These are phyloP conservation scores for Inga leiocalycina DNA, from an alignment of 306 rosid genomes.

Conservation along the genomic window DNA sequence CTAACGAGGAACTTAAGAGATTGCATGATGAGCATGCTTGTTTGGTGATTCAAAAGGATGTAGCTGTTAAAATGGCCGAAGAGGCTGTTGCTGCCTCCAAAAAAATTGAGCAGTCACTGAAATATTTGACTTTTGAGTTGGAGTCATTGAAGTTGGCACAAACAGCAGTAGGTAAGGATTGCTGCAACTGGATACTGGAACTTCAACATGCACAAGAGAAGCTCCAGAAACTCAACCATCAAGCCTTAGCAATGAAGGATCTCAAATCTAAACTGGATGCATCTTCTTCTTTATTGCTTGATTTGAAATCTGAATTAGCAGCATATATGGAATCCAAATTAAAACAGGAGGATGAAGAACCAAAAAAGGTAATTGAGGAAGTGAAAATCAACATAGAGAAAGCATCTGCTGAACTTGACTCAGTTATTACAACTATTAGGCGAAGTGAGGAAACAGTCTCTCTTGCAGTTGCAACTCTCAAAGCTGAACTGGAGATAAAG, in stretches of 20 bases:
- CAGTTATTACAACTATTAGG: conserved; percentile 48
- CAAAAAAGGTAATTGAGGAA: conserved; percentile 61
- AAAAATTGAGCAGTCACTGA: conserved; percentile 75
- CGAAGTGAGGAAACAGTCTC: conserved; percentile 80
- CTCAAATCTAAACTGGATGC: conserved; percentile 73
- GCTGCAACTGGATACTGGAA: conserved; percentile 63
- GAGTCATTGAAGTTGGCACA: conserved; percentile 67
- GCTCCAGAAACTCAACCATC: conserved; percentile 60
- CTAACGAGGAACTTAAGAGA: conserved; percentile 62
- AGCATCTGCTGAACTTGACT: conserved; percentile 68
- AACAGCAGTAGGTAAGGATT: conserved; percentile 63
- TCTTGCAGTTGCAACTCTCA: conserved; percentile 54
- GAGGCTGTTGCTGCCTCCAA: conserved; percentile 75
- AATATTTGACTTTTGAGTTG: conserved; percentile 70
- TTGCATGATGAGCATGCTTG: conserved; percentile 60
- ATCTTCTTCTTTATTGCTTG: conserved; percentile 66
- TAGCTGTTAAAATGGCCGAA: conserved; percentile 68
- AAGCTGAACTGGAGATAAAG: conserved; percentile 64
- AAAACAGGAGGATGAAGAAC: conserved; percentile 48
- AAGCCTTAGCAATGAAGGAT: conserved; percentile 63
- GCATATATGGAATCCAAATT: conserved; percentile 76
- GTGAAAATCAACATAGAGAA: conserved; percentile 71
- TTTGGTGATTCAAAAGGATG: conserved; percentile 58
- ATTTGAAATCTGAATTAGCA: conserved; percentile 76
- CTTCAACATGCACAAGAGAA: conserved; percentile 74